Percentiles rank a stretch among this genome's conserved stretches.
Evolutionary conservation across 345 rosid species (phyloP).

Genomic region (Pelargonium nanum): DNA sequence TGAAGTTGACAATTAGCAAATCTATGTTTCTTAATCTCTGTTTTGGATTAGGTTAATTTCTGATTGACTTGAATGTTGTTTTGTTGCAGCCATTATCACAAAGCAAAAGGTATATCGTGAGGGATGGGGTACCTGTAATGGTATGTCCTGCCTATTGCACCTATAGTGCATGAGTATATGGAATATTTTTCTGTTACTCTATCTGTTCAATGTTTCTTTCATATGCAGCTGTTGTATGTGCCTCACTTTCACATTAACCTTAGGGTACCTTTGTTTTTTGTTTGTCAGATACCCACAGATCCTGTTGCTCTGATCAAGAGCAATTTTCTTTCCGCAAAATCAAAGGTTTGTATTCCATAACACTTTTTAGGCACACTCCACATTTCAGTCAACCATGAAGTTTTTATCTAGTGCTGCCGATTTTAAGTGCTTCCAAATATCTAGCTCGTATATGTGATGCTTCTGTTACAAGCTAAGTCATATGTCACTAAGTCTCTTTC

Average conservation of each 20-base stretch:
- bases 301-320: constrained; percentile 57
- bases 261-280: constrained; percentile 2
- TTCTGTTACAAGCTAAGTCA: too few relatives aligned
- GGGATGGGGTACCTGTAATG: constrained; percentile 69
- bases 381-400: not conserved
- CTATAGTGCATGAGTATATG: not conserved
- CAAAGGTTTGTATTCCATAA: constrained; percentile 54
- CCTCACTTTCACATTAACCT: constrained; percentile 8
- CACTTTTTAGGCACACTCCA: not conserved
- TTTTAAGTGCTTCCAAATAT: not conserved
- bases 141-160: constrained; percentile 26
- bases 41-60: not conserved
- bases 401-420: not conserved
- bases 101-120: constrained; percentile 63
- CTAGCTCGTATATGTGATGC: too few relatives aligned
- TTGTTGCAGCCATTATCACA: constrained; percentile 70
- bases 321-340: constrained; percentile 58
- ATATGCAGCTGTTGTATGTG: constrained; percentile 9
- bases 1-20: not conserved
- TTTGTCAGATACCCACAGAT: constrained; percentile 63
- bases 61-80: constrained; percentile 8
- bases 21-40: not conserved
- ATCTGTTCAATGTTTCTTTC: not conserved
- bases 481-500: not conserved
- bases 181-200: not conserved